Conservation (phyloP, 768 basidiomycete species). For the Boletellus emodensis region DNA sequence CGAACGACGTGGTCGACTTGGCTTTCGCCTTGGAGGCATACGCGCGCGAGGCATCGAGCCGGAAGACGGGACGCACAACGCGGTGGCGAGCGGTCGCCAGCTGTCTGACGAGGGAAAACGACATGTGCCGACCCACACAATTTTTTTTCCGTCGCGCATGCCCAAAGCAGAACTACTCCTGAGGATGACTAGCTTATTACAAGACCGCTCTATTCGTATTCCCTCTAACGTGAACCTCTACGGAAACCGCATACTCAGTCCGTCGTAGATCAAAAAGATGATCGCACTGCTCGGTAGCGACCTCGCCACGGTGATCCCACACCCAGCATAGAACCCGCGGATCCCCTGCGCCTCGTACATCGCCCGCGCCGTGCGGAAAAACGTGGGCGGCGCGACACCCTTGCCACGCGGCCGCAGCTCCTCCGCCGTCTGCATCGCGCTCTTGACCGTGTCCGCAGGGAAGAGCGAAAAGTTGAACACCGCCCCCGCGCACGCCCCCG, state of each 20-base stretch:
- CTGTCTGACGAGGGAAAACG: background rate
- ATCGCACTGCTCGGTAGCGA: constrained; percentile 87
- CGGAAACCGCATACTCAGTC: constrained; percentile 54
- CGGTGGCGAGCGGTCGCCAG: background rate
- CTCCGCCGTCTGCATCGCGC: constrained; percentile 89
- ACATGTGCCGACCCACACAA: too few species aligned
- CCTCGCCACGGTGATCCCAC: constrained; percentile 83
- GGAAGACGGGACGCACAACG: background rate
- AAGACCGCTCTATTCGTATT: background rate
- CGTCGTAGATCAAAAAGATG: constrained; percentile 91
- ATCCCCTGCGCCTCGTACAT: constrained; percentile 77
- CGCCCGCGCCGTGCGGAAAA: constrained; percentile 54
- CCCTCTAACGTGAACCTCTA: constrained; percentile 5
- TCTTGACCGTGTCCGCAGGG: constrained; percentile 94
- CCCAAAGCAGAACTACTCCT: background rate
- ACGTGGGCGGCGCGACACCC: constrained; percentile 38
- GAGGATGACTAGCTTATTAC: too few species aligned
- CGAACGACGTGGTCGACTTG: constrained; percentile 54
- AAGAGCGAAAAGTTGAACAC: constrained; percentile 86
- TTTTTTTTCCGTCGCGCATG: background rate
- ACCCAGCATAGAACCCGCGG: constrained; percentile 86
- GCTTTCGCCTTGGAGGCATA: constrained; percentile 30
- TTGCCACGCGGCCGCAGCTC: constrained; percentile 63
- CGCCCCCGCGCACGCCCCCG: constrained; percentile 84
- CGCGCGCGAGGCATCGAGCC: constrained; percentile 8